phyloP scores from a whole-genome alignment of 2,329 filamentous ascomycete genomes.

The Diaporthe amygdali region DNA sequence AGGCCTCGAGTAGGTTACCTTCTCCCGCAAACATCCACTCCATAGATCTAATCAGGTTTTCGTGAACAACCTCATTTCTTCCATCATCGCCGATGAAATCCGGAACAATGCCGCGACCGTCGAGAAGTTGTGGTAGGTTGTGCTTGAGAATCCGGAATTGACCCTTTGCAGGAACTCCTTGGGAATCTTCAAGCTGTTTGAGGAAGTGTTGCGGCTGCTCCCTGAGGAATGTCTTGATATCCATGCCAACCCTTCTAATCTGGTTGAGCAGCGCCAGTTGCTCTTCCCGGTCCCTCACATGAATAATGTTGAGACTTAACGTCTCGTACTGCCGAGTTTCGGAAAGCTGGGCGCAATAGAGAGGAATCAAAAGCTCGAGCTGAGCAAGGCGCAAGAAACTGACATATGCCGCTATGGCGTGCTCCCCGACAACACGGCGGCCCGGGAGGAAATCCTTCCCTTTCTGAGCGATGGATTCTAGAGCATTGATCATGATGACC shows the following conservation, averaged over 20 bases:
- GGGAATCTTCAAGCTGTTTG: slow-evolving; percentile 47
- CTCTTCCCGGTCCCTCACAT: slow-evolving; percentile 69
- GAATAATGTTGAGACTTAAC: slow-evolving; percentile 77
- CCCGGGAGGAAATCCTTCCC: slow-evolving; percentile 43
- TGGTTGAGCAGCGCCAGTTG: slow-evolving; percentile 73
- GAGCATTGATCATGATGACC: slow-evolving; percentile 68
- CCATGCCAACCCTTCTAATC: slow-evolving; percentile 76
- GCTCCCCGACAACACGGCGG: slow-evolving; percentile 53
- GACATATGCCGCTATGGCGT: slow-evolving; percentile 82
- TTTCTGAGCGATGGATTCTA: slow-evolving; percentile 53
- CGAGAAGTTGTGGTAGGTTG: slow-evolving; percentile 56
- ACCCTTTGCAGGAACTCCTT: slow-evolving; percentile 45
- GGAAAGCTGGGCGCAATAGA: slow-evolving; percentile 84
- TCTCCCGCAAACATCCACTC: slow-evolving; percentile 85
- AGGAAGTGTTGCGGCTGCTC: slow-evolving; percentile 65
- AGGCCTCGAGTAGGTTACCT: slow-evolving; percentile 43
- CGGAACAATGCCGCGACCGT: slow-evolving; percentile 68
- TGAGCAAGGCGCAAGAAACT: slow-evolving; percentile 75
- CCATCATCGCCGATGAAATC: slow-evolving; percentile 74
- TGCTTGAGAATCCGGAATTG: slow-evolving; percentile 58
- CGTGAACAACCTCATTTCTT: slow-evolving; percentile 33
- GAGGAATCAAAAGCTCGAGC: slow-evolving; percentile 79
- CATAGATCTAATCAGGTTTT: slow-evolving; percentile 75
- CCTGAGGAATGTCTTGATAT: slow-evolving; percentile 75
- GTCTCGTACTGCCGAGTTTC: slow-evolving; percentile 69